phyloP scores from a whole-genome alignment of 257 asterid genomes.

The Parsonsia alboflavescens region DNA sequence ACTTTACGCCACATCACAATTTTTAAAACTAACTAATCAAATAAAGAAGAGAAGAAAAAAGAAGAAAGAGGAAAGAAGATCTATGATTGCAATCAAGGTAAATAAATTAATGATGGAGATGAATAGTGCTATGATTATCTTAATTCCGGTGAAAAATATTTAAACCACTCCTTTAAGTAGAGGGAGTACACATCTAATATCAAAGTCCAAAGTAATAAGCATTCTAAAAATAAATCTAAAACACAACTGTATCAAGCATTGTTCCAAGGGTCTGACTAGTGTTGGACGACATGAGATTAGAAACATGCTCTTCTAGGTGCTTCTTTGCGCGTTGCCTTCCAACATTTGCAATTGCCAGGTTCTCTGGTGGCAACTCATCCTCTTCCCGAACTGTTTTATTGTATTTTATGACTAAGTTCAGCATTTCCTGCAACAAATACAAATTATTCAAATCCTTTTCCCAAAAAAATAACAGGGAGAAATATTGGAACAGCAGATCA shows the following conservation, averaged over 20 bases:
- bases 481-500: not conserved
- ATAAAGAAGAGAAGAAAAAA: too few species aligned
- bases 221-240: slow-evolving; percentile 31
- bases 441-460: not conserved
- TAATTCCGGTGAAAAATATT: too few species aligned
- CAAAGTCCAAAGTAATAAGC: not conserved
- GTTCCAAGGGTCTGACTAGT: slow-evolving; percentile 84
- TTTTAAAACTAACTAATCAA: too few species aligned
- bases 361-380: slow-evolving; percentile 90
- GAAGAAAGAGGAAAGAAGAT: too few species aligned
- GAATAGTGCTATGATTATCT: too few species aligned
- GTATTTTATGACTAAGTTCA: slow-evolving; percentile 65
- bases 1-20: too few species aligned
- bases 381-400: slow-evolving; percentile 98
- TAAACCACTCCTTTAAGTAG: too few species aligned
- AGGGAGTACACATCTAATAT: slow-evolving; percentile 1
- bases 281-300: slow-evolving; percentile 94
- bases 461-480: not conserved
- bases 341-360: slow-evolving; percentile 84
- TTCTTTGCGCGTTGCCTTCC: slow-evolving; percentile 98
- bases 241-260: slow-evolving; percentile 91
- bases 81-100: too few species aligned
- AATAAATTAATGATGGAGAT: too few species aligned
- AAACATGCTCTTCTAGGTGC: slow-evolving; percentile 91
- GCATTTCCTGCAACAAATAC: slow-evolving; percentile 68